phyloP scores from a whole-genome alignment of 192 early-diverging fungal genomes.

The Coemansia sp. region DNA sequence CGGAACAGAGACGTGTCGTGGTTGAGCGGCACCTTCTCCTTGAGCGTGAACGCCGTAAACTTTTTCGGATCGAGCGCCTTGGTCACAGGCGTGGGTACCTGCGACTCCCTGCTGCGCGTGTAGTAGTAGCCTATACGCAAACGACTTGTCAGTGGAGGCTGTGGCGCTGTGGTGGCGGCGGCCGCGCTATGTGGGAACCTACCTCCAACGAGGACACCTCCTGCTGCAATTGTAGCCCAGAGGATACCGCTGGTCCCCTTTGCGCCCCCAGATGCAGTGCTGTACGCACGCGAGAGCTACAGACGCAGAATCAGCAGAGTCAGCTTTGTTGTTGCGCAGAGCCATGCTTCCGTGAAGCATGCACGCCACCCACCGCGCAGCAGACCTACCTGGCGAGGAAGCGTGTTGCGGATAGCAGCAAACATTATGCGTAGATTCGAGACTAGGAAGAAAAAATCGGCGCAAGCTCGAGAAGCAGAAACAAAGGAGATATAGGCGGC shows the following conservation, averaged over 20 bases:
- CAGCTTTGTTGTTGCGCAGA: neutral
- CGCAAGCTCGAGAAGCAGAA: too few relatives aligned
- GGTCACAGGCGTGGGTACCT: slow-evolving; percentile 2
- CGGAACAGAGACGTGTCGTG: slow-evolving; percentile 64
- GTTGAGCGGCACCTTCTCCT: slow-evolving; percentile 54
- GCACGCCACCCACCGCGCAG: too few relatives aligned
- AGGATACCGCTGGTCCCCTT: slow-evolving; percentile 27
- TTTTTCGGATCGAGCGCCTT: slow-evolving; percentile 37
- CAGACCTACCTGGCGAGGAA: slow-evolving; percentile 34
- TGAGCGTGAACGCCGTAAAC: slow-evolving; percentile 44
- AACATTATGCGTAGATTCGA: too few relatives aligned
- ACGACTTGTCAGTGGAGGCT: neutral
- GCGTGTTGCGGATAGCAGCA: slow-evolving; percentile 23
- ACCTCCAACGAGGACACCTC: slow-evolving; percentile 43
- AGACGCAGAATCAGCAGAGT: neutral
- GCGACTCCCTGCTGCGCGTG: slow-evolving; percentile 21
- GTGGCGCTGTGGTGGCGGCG: neutral
- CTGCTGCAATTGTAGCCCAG: slow-evolving; percentile 40
- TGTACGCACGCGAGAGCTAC: slow-evolving; percentile 45
- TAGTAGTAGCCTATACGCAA: slow-evolving; percentile 44
- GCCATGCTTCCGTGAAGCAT: too few relatives aligned
- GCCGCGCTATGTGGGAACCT: slow-evolving; percentile 7
- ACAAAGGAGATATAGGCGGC: too few relatives aligned
- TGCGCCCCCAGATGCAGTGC: slow-evolving; percentile 16
- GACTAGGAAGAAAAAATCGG: too few relatives aligned